Evolutionary conservation across 2,329 filamentous ascomycete species (phyloP).

Genomic region (Phaeosphaeriaceae sp.): DNA sequence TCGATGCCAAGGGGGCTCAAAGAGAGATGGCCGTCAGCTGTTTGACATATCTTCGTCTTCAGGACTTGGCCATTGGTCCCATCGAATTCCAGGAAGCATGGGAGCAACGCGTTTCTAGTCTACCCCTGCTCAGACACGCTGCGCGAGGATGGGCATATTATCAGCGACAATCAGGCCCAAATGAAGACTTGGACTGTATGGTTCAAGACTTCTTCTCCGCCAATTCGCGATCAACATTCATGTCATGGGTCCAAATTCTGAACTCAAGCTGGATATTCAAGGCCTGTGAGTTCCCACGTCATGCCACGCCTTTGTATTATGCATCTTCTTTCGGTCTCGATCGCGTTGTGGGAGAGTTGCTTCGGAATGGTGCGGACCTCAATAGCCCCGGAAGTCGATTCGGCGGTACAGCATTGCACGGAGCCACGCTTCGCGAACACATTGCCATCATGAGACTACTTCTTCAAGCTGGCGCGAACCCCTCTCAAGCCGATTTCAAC

Average conservation of each 20-base stretch:
- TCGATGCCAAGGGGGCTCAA: too few species aligned
- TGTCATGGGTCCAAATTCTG: slow-evolving; percentile 11
- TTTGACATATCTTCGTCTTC: too few species aligned
- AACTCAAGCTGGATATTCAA: slow-evolving; percentile 5
- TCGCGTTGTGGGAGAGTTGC: not conserved
- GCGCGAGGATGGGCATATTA: slow-evolving; percentile 7
- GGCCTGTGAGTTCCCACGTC: not conserved
- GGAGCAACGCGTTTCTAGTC: not conserved
- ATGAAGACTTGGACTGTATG: not conserved
- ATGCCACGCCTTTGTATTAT: slow-evolving; percentile 8
- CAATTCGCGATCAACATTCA: not conserved
- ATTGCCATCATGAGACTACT: not conserved
- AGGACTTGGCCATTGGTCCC: too few species aligned
- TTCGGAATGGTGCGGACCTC: slow-evolving; percentile 3
- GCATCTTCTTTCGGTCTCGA: slow-evolving; percentile 6
- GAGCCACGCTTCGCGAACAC: slow-evolving; percentile 5
- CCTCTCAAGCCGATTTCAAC: slow-evolving; percentile 3
- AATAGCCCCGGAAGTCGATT: slow-evolving; percentile 7
- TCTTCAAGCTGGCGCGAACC: slow-evolving; percentile 6
- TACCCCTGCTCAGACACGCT: slow-evolving; percentile 6
- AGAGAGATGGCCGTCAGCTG: too few species aligned
- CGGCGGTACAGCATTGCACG: slow-evolving; percentile 8
- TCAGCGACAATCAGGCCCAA: not conserved
- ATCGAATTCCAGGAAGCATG: too few species aligned
- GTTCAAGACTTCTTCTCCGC: slow-evolving; percentile 5